These are phyloP conservation scores for Paxillus involutus DNA, from an alignment of 768 basidiomycete genomes.

Conservation along the genomic window DNA sequence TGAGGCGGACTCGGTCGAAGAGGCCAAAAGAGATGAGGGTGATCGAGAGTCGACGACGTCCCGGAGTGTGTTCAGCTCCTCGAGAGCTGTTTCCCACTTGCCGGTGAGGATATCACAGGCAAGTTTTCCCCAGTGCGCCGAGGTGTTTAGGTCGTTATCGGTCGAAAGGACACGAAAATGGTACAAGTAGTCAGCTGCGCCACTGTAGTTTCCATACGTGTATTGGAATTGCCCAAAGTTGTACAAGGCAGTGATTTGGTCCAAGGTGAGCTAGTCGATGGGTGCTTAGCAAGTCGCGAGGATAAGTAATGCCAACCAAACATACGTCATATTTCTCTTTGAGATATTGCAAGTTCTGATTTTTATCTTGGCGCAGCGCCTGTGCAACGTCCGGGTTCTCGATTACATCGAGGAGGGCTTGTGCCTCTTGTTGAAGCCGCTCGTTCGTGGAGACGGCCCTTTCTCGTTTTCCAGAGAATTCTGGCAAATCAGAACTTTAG, in stretches of 20 bases:
- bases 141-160: slow-evolving; percentile 88
- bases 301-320: slow-evolving; percentile 3
- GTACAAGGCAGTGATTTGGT: slow-evolving; percentile 94
- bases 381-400: slow-evolving; percentile 96
- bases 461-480: slow-evolving; percentile 81
- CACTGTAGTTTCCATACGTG: slow-evolving; percentile 96
- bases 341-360: slow-evolving; percentile 92
- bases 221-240: slow-evolving; percentile 99
- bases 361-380: slow-evolving; percentile 92
- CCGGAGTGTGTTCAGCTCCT: slow-evolving; percentile 93
- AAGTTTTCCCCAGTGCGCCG: slow-evolving; percentile 98
- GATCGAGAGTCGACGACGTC: slow-evolving; percentile 86
- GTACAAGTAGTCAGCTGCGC: slow-evolving; percentile 96
- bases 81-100: slow-evolving; percentile 91
- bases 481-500: slow-evolving; percentile 37
- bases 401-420: slow-evolving; percentile 92
- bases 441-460: slow-evolving; percentile 83
- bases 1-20: slow-evolving; percentile 59
- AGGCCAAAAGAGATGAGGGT: slow-evolving; percentile 47
- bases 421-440: slow-evolving; percentile 84
- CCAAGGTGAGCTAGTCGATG: slow-evolving; percentile 73
- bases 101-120: slow-evolving; percentile 95
- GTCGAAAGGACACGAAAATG: slow-evolving; percentile 98
- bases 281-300: slow-evolving; percentile 3
- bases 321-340: slow-evolving; percentile 89